These are phyloP conservation scores for Erigeron philadelphicus DNA, from an alignment of 140 eudicot species.

Conservation along the genomic window DNA sequence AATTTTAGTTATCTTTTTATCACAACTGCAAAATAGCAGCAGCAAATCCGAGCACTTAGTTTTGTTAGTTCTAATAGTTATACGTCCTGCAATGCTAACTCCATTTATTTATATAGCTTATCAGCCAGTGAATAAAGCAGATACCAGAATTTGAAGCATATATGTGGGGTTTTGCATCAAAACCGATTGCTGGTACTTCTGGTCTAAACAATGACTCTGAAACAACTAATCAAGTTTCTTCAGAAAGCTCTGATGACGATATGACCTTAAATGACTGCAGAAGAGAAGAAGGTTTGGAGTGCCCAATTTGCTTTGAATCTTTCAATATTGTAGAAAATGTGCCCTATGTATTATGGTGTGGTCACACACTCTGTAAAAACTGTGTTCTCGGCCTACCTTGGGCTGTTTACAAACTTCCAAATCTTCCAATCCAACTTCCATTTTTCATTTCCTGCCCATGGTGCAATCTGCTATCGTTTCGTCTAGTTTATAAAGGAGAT, in stretches of 20 bases:
- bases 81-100: too few relatives aligned
- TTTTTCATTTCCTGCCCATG: constrained; percentile 36
- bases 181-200: background rate
- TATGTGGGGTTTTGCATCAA: constrained; percentile 7
- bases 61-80: too few relatives aligned
- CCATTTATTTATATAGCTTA: too few relatives aligned
- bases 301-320: constrained; percentile 35
- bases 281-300: constrained; percentile 28
- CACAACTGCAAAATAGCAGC: too few relatives aligned
- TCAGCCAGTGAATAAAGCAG: too few relatives aligned
- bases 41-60: too few relatives aligned
- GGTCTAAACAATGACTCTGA: background rate
- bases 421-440: constrained; percentile 29
- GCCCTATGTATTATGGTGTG: constrained; percentile 36
- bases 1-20: too few relatives aligned
- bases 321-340: constrained; percentile 32
- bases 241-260: constrained; percentile 27
- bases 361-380: constrained; percentile 34
- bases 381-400: constrained; percentile 30
- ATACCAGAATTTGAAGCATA: background rate
- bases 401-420: constrained; percentile 30
- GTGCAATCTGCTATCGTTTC: constrained; percentile 29
- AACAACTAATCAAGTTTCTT: background rate
- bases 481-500: constrained; percentile 27
- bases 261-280: background rate